Conservation (phyloP, 306 rosid genomes). For the Biancaea sappan region DNA sequence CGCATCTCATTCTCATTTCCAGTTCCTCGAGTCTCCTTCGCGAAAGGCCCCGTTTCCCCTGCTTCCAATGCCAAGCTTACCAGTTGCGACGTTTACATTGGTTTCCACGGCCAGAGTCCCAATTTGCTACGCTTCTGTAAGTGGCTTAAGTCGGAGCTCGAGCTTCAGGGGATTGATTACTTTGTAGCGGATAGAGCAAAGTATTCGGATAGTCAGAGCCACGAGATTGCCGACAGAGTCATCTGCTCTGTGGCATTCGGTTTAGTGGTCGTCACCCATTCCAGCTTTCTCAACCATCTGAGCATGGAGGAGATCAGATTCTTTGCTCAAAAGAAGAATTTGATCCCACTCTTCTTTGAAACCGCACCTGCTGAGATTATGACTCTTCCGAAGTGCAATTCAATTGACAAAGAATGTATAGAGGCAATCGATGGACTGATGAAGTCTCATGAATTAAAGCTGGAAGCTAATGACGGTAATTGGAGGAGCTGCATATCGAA, state of each 20-base stretch:
- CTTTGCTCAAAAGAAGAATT: constrained; percentile 88
- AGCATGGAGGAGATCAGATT: constrained; percentile 78
- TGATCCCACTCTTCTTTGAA: constrained; percentile 76
- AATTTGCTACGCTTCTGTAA: constrained; percentile 68
- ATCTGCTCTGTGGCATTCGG: constrained; percentile 79
- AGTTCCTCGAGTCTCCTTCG: constrained; percentile 71
- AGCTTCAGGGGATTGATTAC: constrained; percentile 91
- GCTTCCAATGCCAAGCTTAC: constrained; percentile 62
- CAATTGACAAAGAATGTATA: constrained; percentile 61
- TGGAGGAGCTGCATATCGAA: constrained; percentile 66
- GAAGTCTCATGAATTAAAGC: constrained; percentile 61
- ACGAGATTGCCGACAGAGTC: constrained; percentile 80
- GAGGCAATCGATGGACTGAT: constrained; percentile 72
- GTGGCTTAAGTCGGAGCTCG: constrained; percentile 91
- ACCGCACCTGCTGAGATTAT: constrained; percentile 56
- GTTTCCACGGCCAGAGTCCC: constrained; percentile 75
- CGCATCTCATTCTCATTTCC: constrained; percentile 88
- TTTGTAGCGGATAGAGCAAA: constrained; percentile 79
- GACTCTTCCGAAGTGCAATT: constrained; percentile 52
- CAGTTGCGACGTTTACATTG: constrained; percentile 83
- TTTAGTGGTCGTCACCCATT: constrained; percentile 68
- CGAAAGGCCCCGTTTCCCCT: constrained; percentile 68
- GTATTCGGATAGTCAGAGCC: constrained; percentile 75
- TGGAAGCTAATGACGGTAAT: constrained; percentile 70
- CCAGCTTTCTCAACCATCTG: constrained; percentile 58